Conservation (phyloP, 805 yeast species). For the Spathaspora gorwiae region DNA sequence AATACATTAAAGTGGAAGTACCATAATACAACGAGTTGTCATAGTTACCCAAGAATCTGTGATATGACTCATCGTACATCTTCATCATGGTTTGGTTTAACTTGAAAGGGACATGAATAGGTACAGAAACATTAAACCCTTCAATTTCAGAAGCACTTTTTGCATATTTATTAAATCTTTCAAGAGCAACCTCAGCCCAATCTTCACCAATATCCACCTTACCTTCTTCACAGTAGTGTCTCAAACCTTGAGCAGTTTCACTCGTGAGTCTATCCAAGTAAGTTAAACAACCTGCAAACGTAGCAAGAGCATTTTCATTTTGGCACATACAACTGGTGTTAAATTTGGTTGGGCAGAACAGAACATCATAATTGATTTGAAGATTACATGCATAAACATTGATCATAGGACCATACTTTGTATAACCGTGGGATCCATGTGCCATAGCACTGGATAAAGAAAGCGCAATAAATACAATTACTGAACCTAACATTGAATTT, state of each 20-base stretch:
- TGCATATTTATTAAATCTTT: conserved; percentile 13
- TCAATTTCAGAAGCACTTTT: conserved; percentile 14
- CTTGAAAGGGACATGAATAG: conserved; percentile 22
- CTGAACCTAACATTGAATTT: too few species aligned
- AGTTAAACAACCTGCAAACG: conserved; percentile 26
- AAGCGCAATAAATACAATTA: too few species aligned
- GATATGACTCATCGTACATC: conserved; percentile 11
- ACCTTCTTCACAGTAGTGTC: conserved; percentile 16
- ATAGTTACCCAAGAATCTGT: conserved; percentile 18
- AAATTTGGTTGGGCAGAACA: conserved; percentile 1
- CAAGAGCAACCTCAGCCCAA: conserved; percentile 10
- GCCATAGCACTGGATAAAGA: too few species aligned
- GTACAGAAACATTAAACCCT: conserved; percentile 17
- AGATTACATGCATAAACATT: conserved; percentile 1
- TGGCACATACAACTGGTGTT: conserved; percentile 19
- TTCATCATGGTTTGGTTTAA: conserved; percentile 12
- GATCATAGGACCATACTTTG: background rate
- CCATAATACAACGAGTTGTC: conserved; percentile 24
- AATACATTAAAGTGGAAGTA: conserved; percentile 42
- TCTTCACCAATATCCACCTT: conserved; percentile 6
- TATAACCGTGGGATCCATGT: too few species aligned
- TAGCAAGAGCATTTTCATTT: conserved; percentile 23
- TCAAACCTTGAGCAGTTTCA: conserved; percentile 5
- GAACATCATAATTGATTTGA: background rate
- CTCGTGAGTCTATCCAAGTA: conserved; percentile 7